Evolutionary conservation across 2,329 filamentous ascomycete genomes (phyloP), one percentile per base, ranked within the genome.

Genomic region (Fusarium fujikuroi): DNA sequence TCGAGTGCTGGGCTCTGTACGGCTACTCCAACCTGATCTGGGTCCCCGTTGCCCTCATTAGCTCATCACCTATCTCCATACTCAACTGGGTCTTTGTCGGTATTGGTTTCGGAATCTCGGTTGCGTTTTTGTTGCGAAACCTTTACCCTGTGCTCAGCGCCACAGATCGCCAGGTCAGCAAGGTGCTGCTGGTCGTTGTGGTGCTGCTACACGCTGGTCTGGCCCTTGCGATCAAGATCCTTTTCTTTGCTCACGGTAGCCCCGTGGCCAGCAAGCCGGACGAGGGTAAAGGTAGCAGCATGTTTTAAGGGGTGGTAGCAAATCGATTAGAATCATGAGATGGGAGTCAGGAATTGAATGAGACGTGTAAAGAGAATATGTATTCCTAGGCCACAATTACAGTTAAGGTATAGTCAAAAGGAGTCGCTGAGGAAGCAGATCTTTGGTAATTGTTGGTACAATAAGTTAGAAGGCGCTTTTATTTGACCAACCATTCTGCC

Each of bases 1-100:
- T 99, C 75, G 96, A 99, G 85, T 97, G 95, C 86, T 95, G 94
- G 91, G 93, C 95, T 67, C 86, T 99, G 40, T 99, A 98, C 83
- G 96, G 96, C 61, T 99, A 99, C 86, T 90, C 93, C 64, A 99
- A 99, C 84, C 86, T 99, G 78, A 94, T 99, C 79, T 99, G 96
- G 96, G 95, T 99, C 77, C 94, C 93, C 5, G 95, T 99, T 47
- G 95, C 96, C 53, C 84, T 97, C 71, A 93, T 98, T 75, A 95
- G 92, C 80, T 98, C 95, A 93, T 95, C 93, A 73, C 92, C 93
- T 60, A 85, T 98, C 76, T 91, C 90, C 61, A 90, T 94, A 63
- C 89, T 99, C 75, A 99, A 99, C 85, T 98, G 94, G 89, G 90
- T 94, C 23, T 97, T 99, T 81, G 95, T 98, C 21, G 95, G 89